These are phyloP conservation scores for Acacia acuminata DNA, from an alignment of 306 rosid species.

Conservation along the genomic window DNA sequence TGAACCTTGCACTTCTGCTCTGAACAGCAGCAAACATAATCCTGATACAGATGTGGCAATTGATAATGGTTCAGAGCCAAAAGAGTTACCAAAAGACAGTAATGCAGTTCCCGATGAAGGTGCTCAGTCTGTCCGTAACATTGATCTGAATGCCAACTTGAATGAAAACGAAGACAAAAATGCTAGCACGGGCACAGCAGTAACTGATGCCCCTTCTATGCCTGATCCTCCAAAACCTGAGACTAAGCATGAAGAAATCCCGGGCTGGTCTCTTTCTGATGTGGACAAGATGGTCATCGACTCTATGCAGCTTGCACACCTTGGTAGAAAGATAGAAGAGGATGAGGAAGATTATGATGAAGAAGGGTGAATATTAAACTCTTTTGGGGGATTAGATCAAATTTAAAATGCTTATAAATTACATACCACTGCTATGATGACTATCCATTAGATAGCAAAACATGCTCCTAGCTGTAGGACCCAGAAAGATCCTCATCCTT, in stretches of 20 bases:
- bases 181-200: neutral
- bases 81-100: slow-evolving; percentile 50
- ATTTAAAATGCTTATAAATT: slow-evolving; percentile 28
- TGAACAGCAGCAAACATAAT: slow-evolving; percentile 43
- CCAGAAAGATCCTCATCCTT: slow-evolving; percentile 1
- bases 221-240: slow-evolving; percentile 52
- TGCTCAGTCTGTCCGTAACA: slow-evolving; percentile 44
- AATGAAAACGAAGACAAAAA: slow-evolving; percentile 58
- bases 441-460: neutral
- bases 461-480: slow-evolving; percentile 7
- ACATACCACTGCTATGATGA: neutral
- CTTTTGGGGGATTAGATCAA: slow-evolving; percentile 32
- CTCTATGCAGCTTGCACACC: slow-evolving; percentile 78
- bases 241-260: slow-evolving; percentile 70
- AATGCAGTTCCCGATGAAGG: slow-evolving; percentile 37
- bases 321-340: slow-evolving; percentile 66
- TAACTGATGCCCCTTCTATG: slow-evolving; percentile 32
- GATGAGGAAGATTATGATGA: slow-evolving; percentile 97
- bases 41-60: slow-evolving; percentile 36
- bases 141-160: slow-evolving; percentile 61
- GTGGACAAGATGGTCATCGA: slow-evolving; percentile 94
- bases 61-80: slow-evolving; percentile 48
- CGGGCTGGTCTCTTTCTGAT: slow-evolving; percentile 89
- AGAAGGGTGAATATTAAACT: slow-evolving; percentile 53
- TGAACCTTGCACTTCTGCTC: slow-evolving; percentile 65